Base-by-base conservation (phyloP, 2,329 filamentous ascomycete species). In the Pestalotiopsis sp. region DNA sequence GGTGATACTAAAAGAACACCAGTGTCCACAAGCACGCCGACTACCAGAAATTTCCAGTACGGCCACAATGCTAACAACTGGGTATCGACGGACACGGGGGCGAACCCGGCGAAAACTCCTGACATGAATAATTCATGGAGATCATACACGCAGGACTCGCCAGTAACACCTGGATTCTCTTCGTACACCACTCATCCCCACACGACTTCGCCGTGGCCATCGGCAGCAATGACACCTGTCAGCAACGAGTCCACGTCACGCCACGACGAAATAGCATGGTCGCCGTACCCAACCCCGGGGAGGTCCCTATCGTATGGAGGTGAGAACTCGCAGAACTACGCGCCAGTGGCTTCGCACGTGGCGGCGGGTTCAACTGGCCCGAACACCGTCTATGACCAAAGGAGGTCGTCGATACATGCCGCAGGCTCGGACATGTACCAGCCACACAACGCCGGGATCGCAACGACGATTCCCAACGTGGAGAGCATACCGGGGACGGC, bases 241-340 rank as follows among this genome's bases (percentile, higher is more conserved):
- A 77, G 80, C 64, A 75, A 81, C 6, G 82, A 84, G 49, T 68
- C 81, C 40, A 76, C 78, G 11, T 73, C 80, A 56, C 80, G 83
- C 20, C 63, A 72, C 11, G 83, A 84, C 59, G 84, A 86, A 25
- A 76, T 85, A 69, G 73, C 77, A 7, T 88, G 85, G 82, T 78
- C 72, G 65, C 78, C 75, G 68, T 86, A 81, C 59, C 79, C 80
- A 6, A 76, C 81, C 2, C 80, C 82, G 5, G 79, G 78, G 36
- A 81, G 86, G 59, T 86, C 85, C 4, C 77, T 86, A 73, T 86
- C 86, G 0, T 87, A 84, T 63, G 80, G 84, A 36, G 80, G 82
- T 57, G 85, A 86, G 20, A 77, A 79, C 25, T 74, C 80, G 20
- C 70, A 75, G 1, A 80, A 82, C 27, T 86, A 83, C 68, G 75